These are phyloP conservation scores for Dichotomopilus funicola DNA, from an alignment of 2,329 filamentous ascomycete genomes.

Conservation along the genomic window DNA sequence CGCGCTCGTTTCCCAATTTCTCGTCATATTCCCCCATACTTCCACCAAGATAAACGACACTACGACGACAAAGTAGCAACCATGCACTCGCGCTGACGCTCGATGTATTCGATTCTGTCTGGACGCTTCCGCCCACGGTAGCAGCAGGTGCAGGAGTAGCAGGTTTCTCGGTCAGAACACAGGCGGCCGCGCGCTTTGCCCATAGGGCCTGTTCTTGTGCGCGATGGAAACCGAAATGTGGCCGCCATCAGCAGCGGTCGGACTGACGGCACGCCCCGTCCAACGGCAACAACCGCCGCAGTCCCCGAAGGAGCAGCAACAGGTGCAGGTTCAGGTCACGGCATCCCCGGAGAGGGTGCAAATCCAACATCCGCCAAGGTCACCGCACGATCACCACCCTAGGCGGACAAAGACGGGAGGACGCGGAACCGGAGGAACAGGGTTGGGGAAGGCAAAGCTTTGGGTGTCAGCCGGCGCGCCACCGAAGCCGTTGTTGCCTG, in stretches of 20 bases:
- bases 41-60: background rate
- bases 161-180: constrained; percentile 13
- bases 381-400: constrained; percentile 15
- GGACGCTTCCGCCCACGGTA: constrained; percentile 15
- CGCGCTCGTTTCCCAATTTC: background rate
- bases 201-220: background rate
- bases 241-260: constrained; percentile 16
- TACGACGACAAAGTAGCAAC: background rate
- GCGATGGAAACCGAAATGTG: constrained; percentile 22
- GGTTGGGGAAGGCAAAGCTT: constrained; percentile 24
- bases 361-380: constrained; percentile 19
- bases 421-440: constrained; percentile 11
- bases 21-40: background rate
- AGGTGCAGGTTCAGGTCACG: constrained; percentile 10
- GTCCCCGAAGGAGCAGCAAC: constrained; percentile 8
- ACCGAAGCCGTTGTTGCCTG: constrained; percentile 38
- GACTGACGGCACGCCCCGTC: constrained; percentile 14
- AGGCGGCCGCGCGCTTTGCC: constrained; percentile 14
- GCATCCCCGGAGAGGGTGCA: constrained; percentile 10
- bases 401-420: constrained; percentile 5
- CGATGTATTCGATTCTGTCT: constrained; percentile 19
- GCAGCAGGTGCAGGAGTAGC: constrained; percentile 15
- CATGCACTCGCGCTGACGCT: constrained; percentile 16
- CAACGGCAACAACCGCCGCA: constrained; percentile 19
- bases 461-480: constrained; percentile 23